A percentile compares a stretch with the other conserved stretches of the same genome.
phyloP scores from a whole-genome alignment of 2,329 filamentous ascomycete species.

The Lithohypha guttulata region DNA sequence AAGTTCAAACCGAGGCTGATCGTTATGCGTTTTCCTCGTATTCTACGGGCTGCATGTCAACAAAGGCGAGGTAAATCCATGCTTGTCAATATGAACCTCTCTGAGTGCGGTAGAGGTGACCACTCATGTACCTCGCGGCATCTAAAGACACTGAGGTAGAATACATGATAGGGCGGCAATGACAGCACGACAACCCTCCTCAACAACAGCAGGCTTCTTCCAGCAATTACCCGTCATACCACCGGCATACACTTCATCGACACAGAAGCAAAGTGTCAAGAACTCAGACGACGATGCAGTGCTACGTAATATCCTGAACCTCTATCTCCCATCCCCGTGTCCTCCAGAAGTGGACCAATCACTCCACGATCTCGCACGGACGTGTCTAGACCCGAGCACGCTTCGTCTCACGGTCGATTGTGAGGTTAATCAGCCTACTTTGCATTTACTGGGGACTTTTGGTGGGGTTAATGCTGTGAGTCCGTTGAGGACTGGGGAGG shows the following conservation, averaged over 20 bases:
- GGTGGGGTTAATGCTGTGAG: constrained; percentile 17
- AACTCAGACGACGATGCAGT: constrained; percentile 2
- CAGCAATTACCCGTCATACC: constrained; percentile 4
- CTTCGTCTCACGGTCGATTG: constrained; percentile 16
- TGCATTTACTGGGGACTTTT: constrained; percentile 18
- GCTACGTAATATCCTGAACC: constrained; percentile 2
- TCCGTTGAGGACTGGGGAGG: constrained; percentile 42
- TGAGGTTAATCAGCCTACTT: constrained; percentile 15
- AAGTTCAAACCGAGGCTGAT: no score
- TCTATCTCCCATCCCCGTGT: constrained; percentile 1
- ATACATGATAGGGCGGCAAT: no score
- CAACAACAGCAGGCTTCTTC: constrained; percentile 9
- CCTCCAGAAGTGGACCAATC: neutral
- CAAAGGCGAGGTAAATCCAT: no score
- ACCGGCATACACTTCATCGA: constrained; percentile 2
- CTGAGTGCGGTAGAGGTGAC: no score
- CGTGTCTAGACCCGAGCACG: constrained; percentile 8
- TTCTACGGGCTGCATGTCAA: no score
- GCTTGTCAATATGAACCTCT: no score
- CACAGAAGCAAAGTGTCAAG: neutral
- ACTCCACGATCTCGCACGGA: constrained; percentile 2
- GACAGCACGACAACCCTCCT: constrained; percentile 5
- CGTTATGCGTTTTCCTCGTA: no score
- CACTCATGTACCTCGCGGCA: no score
- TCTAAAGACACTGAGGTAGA: no score